Conservation (phyloP, 345 rosid species). For the Linum trigynum region DNA sequence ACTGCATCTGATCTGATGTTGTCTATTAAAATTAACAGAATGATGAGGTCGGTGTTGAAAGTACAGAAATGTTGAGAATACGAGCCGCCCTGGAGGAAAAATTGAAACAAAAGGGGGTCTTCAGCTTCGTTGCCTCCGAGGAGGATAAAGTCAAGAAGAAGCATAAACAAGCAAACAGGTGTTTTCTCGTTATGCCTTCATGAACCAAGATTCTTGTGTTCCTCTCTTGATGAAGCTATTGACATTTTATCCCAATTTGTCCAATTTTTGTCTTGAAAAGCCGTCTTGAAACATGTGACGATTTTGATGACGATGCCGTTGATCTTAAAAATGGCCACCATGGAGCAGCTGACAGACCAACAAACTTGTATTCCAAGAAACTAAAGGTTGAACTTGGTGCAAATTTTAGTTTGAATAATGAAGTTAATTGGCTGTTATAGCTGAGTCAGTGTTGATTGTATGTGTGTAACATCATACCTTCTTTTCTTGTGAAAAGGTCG, state of each 20-base stretch:
- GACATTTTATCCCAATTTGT: constrained; percentile 16
- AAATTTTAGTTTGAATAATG: neutral
- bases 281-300: constrained; percentile 67
- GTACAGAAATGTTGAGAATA: constrained; percentile 72
- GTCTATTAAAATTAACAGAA: constrained; percentile 30
- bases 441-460: neutral
- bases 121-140: constrained; percentile 38
- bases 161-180: constrained; percentile 54
- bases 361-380: constrained; percentile 29
- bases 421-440: neutral
- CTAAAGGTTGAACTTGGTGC: constrained; percentile 38
- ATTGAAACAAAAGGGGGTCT: constrained; percentile 49
- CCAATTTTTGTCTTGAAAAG: constrained; percentile 28
- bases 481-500: constrained; percentile 29
- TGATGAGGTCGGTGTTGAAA: constrained; percentile 51
- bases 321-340: constrained; percentile 23
- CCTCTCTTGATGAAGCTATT: neutral
- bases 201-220: neutral
- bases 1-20: neutral
- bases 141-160: constrained; percentile 40
- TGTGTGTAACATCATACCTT: neutral
- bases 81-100: constrained; percentile 85
- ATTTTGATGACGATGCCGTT: constrained; percentile 64
- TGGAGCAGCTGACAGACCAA: constrained; percentile 21
- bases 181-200: constrained; percentile 1